Base-by-base conservation (phyloP, 768 basidiomycete species). In the Chalciporus sphaerocephalus region DNA sequence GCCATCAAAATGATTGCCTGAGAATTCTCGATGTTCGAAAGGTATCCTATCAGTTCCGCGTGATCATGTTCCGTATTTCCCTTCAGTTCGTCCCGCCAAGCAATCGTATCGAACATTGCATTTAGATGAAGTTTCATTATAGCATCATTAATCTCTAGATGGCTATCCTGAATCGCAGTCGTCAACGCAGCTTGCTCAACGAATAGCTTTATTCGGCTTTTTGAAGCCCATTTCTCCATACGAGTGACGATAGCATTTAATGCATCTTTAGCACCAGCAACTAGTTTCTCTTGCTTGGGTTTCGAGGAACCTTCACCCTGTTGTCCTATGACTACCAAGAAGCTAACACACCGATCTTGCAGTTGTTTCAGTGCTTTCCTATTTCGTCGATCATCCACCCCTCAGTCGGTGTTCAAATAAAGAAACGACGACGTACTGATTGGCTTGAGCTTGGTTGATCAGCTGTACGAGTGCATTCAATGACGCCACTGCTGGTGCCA, bases 1-100 rank as follows among this genome's bases (percentile, higher is more conserved):
- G 63, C 55, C 30, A 61, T 62, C 12, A 60, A 58, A 7, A 68
- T 61, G 37, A 75, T 59, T 0, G 55, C 59, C 45, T 74, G 70
- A 18, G 60, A 58, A 46, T 74, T 70, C 42, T 67, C 56, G 38
- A 79, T 70, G 39, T 73, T 69, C 18, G 72, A 68, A 2, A 81
- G 64, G 42, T 67, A 69, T 16, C 58, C 51, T n/a, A 74, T 36
- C 16, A 78, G 53, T 38, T 78, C 72, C 2, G 56, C 53, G 42
- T 74, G 72, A 52, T 81, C 79, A 10, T 57, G 64, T 46, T 68
- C 60, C 6, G 55, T 52, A 32, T 70, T 74, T 11, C 53, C 54
- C 33, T 59, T 56, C 49, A 77, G 69, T 23, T 73, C 69, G 8
- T 58, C 50, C 51, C 78, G 76, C 79, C 79, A 81, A 9, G 60